Conservation (phyloP, 2,329 filamentous ascomycete species). For the Nemania sp. region DNA sequence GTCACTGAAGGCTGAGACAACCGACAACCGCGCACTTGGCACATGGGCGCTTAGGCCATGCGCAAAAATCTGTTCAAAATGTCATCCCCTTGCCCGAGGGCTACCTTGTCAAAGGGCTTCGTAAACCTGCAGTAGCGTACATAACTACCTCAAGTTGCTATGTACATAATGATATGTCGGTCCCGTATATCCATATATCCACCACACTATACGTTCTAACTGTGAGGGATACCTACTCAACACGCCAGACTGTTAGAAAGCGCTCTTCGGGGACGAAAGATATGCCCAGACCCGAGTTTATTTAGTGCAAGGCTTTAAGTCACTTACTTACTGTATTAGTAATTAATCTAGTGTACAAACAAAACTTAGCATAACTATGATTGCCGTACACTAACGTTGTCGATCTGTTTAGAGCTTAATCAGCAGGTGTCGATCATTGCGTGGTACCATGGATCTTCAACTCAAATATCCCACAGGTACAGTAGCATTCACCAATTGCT, state of each 20-base stretch:
- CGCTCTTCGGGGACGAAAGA: not conserved
- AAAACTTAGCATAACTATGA: constrained; percentile 3
- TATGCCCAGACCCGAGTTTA: not conserved
- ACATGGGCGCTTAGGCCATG: not conserved
- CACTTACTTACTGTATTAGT: not conserved
- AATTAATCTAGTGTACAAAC: not conserved
- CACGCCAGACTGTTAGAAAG: not conserved
- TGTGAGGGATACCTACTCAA: not conserved
- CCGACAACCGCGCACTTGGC: too few relatives aligned
- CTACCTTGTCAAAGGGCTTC: not conserved
- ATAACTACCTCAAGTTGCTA: not conserved
- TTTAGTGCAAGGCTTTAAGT: not conserved
- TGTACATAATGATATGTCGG: not conserved
- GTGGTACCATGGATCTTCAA: not conserved
- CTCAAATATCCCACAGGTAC: not conserved
- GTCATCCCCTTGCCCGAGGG: not conserved
- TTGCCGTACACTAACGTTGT: not conserved
- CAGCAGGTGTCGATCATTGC: constrained; percentile 10
- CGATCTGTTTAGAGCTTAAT: constrained; percentile 17
- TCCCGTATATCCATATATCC: not conserved
- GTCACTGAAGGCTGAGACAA: too few relatives aligned
- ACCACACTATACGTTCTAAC: not conserved
- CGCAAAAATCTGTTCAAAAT: not conserved
- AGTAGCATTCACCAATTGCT: not conserved
- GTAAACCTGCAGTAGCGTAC: not conserved